A percentile compares a stretch with the other conserved stretches of the same genome.
phyloP scores from a whole-genome alignment of 2,329 filamentous ascomycete genomes.

The Neofusicoccum laricinum region DNA sequence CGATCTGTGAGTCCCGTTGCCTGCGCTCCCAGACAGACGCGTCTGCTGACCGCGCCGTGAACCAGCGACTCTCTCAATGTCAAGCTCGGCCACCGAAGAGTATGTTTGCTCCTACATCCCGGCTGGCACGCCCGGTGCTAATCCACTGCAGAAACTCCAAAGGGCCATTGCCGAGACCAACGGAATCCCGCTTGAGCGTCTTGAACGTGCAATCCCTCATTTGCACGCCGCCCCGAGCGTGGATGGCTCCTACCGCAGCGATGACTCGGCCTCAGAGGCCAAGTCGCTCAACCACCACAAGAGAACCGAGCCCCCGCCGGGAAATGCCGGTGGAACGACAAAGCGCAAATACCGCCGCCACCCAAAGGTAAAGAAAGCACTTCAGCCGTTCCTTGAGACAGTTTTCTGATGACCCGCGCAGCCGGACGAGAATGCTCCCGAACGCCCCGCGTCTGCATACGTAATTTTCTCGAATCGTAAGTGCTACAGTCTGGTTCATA shows the following conservation, averaged over 20 bases:
- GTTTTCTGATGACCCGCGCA: slow-evolving; percentile 31
- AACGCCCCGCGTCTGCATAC: slow-evolving; percentile 77
- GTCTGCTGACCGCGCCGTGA: slow-evolving; percentile 12
- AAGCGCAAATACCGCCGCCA: slow-evolving; percentile 78
- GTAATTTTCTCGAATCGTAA: slow-evolving; percentile 82
- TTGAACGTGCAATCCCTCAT: slow-evolving; percentile 4
- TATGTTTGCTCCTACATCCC: slow-evolving; percentile 41
- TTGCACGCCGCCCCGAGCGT: slow-evolving; percentile 30
- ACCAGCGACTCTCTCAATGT: slow-evolving; percentile 68
- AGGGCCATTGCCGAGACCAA: slow-evolving; percentile 73
- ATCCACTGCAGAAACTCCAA: slow-evolving; percentile 66
- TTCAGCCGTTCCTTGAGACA: slow-evolving; percentile 19
- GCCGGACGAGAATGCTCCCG: slow-evolving; percentile 76
- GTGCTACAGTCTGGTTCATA: slow-evolving; percentile 29
- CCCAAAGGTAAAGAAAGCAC: slow-evolving; percentile 61
- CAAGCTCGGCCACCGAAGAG: slow-evolving; percentile 76
- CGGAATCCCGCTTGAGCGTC: slow-evolving; percentile 43
- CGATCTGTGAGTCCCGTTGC: slow-evolving; percentile 61
- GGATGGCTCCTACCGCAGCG: slow-evolving; percentile 57
- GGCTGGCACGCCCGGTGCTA: background rate
- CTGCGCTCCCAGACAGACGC: background rate
- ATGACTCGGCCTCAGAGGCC: slow-evolving; percentile 49
- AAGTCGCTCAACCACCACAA: slow-evolving; percentile 40
- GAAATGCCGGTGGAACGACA: slow-evolving; percentile 27
- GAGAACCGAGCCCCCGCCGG: slow-evolving; percentile 40